Evolutionary conservation across 1,284 basidiomycete species (phyloP), one percentile per base, ranked within the genome.

Genomic region (Afroboletus lepidellus): DNA sequence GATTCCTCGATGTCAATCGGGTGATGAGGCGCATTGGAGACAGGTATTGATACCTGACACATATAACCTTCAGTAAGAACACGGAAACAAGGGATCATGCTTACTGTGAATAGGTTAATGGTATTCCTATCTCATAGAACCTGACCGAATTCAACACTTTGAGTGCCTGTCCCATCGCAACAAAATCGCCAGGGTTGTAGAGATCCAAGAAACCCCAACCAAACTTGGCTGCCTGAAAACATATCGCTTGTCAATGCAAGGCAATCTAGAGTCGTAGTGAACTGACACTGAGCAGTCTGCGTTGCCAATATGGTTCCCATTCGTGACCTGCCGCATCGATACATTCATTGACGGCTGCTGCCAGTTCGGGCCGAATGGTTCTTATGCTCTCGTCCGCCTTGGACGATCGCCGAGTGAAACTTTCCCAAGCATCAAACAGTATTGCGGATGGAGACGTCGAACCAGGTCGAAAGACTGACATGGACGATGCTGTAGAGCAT

Each of bases 61-160:
- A 18, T 29, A 53, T 55, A 48, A 42, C 27, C 32, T 9, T 51
- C n/a, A 49, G 30, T 2, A 27, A 13, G 4, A 25, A 15, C 11
- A 3, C 9, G n/a, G 38, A 43, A 15, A 45, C 27, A 41, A 21
- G 32, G 18, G 15, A 34, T 20, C 33, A 34, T 16, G 64, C 81
- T 56, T 65, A 95, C 92, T 98, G 89, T 5, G 88, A 82, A 69
- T 93, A 94, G 2, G 94, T 95, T 34, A 98, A 79, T 0, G 96
- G 95, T 43, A 99, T 90, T 0, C 94, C 96, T 43, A 98, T 87
- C 63, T 96, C 91, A 61, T 90, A 94, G 65, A 83, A 89, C 38
- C 94, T 82, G 24, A 96, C 88, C 6, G 94, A 92, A 65, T 99
- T 98, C 41, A 99, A 76, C n/a, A 99, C 94, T 64, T 96, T 94